Base-by-base conservation (phyloP, 345 rosid genomes). In the Rhizophora apiculata region DNA sequence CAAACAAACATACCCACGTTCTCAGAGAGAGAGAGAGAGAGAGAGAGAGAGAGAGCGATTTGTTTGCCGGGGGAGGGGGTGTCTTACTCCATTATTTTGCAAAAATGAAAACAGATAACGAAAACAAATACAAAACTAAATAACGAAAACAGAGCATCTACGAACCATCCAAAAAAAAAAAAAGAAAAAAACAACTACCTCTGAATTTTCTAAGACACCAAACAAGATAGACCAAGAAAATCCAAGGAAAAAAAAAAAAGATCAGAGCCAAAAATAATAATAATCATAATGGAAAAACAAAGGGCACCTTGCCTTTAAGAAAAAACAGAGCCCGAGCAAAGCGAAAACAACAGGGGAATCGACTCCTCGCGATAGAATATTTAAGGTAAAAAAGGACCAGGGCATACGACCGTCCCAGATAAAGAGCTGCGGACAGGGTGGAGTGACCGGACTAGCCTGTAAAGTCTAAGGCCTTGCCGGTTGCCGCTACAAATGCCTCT, bases 381-480 rank as follows among this genome's bases (percentile, higher is more conserved):
- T 4, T 5, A 53, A 46, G 36, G 2, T 1, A 26, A 34, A 24
- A 16, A 6, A 32, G 55, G 63, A n/a, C 18, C 56, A 32, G 34
- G 13, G 24, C 22, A 22, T 13, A 69, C n/a, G 70, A 63, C 67
- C 66, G 81, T 70, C 69, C 72, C 46, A 61, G 19, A 43, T 5
- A 56, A 27, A 63, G 65, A 39, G 53, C 53, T 43, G 54, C n/a
- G 58, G 15, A 68, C 5, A 51, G 20, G 60, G 24, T 73, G 70
- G 71, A 63, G 76, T 76, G 74, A 87, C 88, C 82, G 80, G 77
- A 65, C 31, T 24, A 78, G 63, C 72, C 77, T 37, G 88, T 82
- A 68, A 31, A 59, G 48, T 48, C 60, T 62, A 55, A 49, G 11
- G 59, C 29, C 64, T 54, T 27, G n/a, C 74, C 37, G 37, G 37